Conservation (phyloP, 1,284 basidiomycete genomes). For the Leccinum pachyderme region DNA sequence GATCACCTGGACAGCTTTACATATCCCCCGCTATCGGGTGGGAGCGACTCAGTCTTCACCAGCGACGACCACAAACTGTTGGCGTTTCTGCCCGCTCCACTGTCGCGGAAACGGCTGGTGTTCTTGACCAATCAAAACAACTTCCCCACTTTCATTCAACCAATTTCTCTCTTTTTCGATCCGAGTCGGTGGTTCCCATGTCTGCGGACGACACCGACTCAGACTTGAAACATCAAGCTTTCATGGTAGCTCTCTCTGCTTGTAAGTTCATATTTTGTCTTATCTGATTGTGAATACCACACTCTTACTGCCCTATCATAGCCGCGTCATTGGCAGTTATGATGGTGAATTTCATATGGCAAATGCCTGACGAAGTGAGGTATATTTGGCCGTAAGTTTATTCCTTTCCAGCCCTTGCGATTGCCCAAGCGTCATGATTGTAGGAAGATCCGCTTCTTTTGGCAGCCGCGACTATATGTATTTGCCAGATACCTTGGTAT, state of each 20-base stretch:
- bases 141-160: neutral
- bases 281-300: neutral
- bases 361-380: conserved; percentile 18
- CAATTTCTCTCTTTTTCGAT: neutral
- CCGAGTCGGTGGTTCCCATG: neutral
- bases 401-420: neutral
- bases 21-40: neutral
- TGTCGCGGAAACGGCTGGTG: neutral
- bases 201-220: neutral
- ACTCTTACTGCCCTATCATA: neutral
- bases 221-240: neutral
- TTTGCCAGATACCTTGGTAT: conserved; percentile 16
- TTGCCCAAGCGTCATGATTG: neutral
- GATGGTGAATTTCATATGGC: conserved; percentile 15
- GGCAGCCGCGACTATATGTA: conserved; percentile 14
- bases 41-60: neutral
- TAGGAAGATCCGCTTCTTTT: conserved; percentile 12
- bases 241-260: conserved; percentile 7
- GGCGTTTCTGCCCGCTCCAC: neutral
- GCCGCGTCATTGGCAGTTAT: conserved; percentile 8
- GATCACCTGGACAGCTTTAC: neutral
- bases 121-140: neutral
- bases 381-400: conserved; percentile 9
- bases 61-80: neutral
- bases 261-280: neutral